Evolutionary conservation across 2,329 filamentous ascomycete species (phyloP).

Genomic region (Stachybotrys chartarum): DNA sequence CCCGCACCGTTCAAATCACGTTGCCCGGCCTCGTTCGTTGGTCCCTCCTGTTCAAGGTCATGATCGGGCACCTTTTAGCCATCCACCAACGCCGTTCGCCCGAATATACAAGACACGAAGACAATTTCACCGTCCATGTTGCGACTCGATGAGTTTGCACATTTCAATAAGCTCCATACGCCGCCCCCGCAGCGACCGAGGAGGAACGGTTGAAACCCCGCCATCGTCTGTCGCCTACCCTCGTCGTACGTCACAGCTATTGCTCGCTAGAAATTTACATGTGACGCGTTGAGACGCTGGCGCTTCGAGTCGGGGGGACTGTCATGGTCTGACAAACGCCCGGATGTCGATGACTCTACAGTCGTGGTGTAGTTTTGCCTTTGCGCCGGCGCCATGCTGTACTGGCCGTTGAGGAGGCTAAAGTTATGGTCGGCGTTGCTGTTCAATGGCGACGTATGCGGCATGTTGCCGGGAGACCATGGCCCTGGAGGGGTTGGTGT

Average conservation of each 20-base stretch:
- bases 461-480: conserved; percentile 45
- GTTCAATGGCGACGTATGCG: conserved; percentile 38
- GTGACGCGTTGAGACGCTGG: conserved; percentile 38
- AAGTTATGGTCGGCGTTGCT: conserved; percentile 38
- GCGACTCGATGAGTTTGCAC: background rate
- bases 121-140: background rate
- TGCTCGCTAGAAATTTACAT: conserved; percentile 16
- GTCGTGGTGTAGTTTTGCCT: conserved; percentile 9
- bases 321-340: conserved; percentile 24
- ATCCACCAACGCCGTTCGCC: conserved; percentile 3
- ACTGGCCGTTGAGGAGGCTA: conserved; percentile 33
- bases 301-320: conserved; percentile 38
- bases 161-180: background rate
- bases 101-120: conserved; percentile 2
- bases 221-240: background rate
- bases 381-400: conserved; percentile 24
- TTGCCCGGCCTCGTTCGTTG: background rate
- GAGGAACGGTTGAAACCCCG: no score
- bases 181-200: no score
- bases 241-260: conserved; percentile 25
- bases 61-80: background rate
- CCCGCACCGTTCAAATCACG: background rate
- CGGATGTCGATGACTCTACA: conserved; percentile 11
- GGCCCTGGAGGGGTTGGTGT: conserved; percentile 49
- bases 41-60: background rate